Evolutionary conservation across 192 early-diverging fungal species (phyloP).

Genomic region (Piromyces finnis): DNA sequence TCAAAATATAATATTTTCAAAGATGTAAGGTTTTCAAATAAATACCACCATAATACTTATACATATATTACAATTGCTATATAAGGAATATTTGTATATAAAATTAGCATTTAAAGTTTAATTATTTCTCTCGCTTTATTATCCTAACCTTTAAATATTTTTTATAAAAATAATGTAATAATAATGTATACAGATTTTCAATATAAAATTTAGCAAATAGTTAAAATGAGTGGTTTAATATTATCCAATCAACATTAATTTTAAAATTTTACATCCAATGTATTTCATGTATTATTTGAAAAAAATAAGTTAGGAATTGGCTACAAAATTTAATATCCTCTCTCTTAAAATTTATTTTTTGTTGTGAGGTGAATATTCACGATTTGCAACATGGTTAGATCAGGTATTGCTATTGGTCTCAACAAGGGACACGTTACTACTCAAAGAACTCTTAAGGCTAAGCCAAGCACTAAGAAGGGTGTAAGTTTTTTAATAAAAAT

Average conservation of each 20-base stretch:
- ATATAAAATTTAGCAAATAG: too few relatives aligned
- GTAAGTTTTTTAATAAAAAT: conserved; percentile 28
- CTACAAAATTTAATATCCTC: neutral
- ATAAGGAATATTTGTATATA: too few relatives aligned
- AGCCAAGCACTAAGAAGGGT: conserved; percentile 65
- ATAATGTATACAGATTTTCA: too few relatives aligned
- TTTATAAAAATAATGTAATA: too few relatives aligned
- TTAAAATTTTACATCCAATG: neutral
- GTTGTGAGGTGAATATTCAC: neutral
- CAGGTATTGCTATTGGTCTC: conserved; percentile 74
- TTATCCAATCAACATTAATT: neutral
- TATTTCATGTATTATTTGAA: neutral
- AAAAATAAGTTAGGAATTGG: neutral
- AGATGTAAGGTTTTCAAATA: too few relatives aligned
- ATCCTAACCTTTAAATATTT: too few relatives aligned
- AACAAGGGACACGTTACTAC: conserved; percentile 90
- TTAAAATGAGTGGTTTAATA: neutral
- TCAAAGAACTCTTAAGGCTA: conserved; percentile 39
- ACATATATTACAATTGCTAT: too few relatives aligned
- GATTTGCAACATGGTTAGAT: conserved; percentile 16
- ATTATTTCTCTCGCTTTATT: too few relatives aligned
- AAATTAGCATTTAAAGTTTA: too few relatives aligned
- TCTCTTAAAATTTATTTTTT: neutral
- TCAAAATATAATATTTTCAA: too few relatives aligned
- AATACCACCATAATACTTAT: too few relatives aligned